phyloP scores from a whole-genome alignment of 345 rosid genomes.

The Eucalyptus globulus region DNA sequence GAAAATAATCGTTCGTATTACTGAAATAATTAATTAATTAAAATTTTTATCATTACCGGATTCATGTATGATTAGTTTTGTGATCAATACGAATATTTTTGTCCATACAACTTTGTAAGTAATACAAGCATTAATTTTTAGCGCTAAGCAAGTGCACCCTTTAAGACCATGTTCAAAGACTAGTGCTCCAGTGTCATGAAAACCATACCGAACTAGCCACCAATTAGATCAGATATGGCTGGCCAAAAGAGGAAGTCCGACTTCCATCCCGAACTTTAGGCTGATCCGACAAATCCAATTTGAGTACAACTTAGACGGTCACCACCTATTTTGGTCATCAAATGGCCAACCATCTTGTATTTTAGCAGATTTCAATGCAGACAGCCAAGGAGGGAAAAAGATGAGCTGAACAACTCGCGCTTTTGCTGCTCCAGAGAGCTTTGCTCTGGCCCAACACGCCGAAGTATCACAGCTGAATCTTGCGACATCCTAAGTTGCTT shows the following conservation, averaged over 20 bases:
- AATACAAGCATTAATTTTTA: no score
- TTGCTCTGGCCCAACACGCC: background rate
- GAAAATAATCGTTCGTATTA: accelerated
- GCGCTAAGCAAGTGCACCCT: no score
- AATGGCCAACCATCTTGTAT: background rate
- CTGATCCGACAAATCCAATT: background rate
- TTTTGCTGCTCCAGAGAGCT: background rate
- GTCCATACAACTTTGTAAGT: background rate
- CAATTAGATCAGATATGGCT: background rate
- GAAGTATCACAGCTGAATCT: background rate
- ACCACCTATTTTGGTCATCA: background rate
- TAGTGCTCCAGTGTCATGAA: background rate
- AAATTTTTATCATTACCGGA: no score
- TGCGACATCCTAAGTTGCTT: background rate
- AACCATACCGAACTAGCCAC: background rate
- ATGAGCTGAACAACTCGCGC: background rate
- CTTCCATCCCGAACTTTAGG: background rate
- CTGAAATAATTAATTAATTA: no score
- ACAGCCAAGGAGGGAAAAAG: background rate
- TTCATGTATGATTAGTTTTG: background rate
- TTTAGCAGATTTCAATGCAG: background rate
- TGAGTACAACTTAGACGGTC: background rate
- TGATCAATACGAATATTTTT: background rate
- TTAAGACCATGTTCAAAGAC: background rate
- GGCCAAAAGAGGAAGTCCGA: background rate